phyloP scores from a whole-genome alignment of 169 alveolate genomes.

The Sarcocystis neurona region DNA sequence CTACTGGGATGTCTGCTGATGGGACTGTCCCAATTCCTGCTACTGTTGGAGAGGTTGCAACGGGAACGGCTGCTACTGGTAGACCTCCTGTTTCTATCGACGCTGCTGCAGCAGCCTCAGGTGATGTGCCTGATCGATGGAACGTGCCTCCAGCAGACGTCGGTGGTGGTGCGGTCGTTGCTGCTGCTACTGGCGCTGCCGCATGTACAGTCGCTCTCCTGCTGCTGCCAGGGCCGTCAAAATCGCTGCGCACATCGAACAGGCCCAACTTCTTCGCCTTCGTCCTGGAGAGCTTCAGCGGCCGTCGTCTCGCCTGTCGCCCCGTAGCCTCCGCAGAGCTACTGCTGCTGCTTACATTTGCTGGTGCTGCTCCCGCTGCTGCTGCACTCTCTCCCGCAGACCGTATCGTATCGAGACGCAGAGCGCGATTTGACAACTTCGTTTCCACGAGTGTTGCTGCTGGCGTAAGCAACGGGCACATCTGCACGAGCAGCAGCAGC shows the following conservation, averaged over 20 bases:
- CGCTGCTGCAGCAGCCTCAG: too few species aligned
- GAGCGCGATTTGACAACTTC: conserved; percentile 47
- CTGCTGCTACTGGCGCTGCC: too few species aligned
- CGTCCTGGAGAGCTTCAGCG: conserved; percentile 52
- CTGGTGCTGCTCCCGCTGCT: conserved; percentile 30
- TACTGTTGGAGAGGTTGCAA: conserved; percentile 29
- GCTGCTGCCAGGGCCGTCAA: conserved; percentile 18
- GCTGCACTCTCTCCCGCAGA: conserved; percentile 9
- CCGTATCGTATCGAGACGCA: conserved; percentile 47
- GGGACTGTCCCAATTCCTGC: too few species aligned
- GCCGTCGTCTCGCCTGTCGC: not conserved
- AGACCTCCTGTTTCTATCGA: conserved; percentile 18
- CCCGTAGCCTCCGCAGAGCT: not conserved
- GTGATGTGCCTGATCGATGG: too few species aligned
- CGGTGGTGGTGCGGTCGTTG: too few species aligned
- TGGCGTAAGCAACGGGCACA: conserved; percentile 47
- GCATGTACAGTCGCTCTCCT: too few species aligned
- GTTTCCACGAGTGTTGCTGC: conserved; percentile 44
- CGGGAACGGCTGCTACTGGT: not conserved
- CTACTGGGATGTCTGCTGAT: too few species aligned
- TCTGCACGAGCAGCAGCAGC: conserved; percentile 14
- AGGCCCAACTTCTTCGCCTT: conserved; percentile 48
- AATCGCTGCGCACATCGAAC: conserved; percentile 35
- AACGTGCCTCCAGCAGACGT: too few species aligned
- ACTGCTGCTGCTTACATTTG: conserved; percentile 12